Percentiles rank a stretch among this genome's conserved stretches.
These are phyloP conservation scores for Pyrenophora seminiperda DNA, from an alignment of 2,329 filamentous ascomycete genomes.

Conservation along the genomic window DNA sequence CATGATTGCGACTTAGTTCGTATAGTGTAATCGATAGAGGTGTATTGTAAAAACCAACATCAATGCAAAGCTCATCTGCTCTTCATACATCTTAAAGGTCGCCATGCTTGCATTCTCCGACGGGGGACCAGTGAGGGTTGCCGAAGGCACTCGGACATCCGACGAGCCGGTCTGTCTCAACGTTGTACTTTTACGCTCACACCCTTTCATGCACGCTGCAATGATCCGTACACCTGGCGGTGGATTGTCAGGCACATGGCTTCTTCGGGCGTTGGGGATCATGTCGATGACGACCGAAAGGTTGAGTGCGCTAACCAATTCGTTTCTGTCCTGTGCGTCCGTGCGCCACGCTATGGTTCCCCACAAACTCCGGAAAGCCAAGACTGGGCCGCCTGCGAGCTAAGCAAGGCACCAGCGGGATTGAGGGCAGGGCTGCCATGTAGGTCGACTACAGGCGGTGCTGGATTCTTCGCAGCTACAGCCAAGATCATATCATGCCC, in stretches of 20 bases:
- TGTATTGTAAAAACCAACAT: constrained; percentile 12
- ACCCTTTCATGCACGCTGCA: constrained; percentile 4
- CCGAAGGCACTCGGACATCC: constrained; percentile 29
- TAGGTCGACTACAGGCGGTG: constrained; percentile 3
- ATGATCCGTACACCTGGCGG: constrained; percentile 22
- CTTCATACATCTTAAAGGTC: constrained; percentile 23
- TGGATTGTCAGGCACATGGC: constrained; percentile 17
- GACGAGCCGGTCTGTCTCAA: constrained; percentile 13
- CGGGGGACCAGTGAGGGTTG: constrained; percentile 28
- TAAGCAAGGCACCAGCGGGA: constrained; percentile 9
- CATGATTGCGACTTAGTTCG: constrained; percentile 27
- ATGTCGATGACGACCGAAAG: constrained; percentile 19
- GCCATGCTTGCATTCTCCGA: constrained; percentile 19
- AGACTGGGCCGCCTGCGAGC: constrained; percentile 19
- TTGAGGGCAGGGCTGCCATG: constrained; percentile 18
- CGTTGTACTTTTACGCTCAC: constrained; percentile 10
- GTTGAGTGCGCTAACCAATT: constrained; percentile 14
- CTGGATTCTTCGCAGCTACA: constrained; percentile 3
- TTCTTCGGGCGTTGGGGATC: constrained; percentile 11
- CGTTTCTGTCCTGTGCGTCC: constrained; percentile 7
- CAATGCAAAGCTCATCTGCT: constrained; percentile 3
- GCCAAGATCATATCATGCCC: background rate
- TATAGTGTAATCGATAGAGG: constrained; percentile 6
- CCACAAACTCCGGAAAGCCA: constrained; percentile 37
- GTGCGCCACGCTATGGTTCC: constrained; percentile 36